Conservation (phyloP, 345 rosid species). For the Citrus hindsii region DNA sequence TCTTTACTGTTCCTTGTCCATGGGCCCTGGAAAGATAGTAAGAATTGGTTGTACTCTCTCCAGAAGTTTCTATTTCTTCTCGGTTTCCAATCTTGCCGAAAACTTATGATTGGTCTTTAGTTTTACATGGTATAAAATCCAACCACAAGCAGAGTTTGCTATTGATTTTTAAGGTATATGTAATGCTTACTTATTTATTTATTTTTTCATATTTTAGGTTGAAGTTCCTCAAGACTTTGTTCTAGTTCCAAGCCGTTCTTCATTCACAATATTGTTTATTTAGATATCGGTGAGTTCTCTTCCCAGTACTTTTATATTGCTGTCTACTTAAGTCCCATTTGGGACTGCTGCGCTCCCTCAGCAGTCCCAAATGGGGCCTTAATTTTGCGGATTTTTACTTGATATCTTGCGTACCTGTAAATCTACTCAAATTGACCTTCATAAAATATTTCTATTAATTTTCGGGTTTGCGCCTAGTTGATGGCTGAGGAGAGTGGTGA, state of each 20-base stretch:
- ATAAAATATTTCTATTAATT: neutral
- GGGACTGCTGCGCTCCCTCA: no score
- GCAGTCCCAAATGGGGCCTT: neutral
- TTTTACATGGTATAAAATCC: no score
- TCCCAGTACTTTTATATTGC: neutral
- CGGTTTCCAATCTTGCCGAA: neutral
- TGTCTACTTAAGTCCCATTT: neutral
- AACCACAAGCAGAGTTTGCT: neutral
- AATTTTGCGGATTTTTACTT: neutral
- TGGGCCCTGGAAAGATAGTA: neutral
- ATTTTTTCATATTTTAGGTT: neutral
- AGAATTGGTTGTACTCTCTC: neutral
- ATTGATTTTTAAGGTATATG: neutral
- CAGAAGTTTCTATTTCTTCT: neutral
- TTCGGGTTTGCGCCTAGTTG: neutral
- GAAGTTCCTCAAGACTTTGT: neutral
- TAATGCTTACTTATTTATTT: neutral
- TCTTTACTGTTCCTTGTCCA: neutral
- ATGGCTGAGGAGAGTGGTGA: slow-evolving; percentile 46
- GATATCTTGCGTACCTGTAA: neutral
- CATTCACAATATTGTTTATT: neutral
- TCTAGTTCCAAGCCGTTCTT: neutral
- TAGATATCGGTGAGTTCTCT: slow-evolving; percentile 3
- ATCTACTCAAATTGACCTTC: neutral
- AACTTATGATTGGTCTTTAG: neutral